These are phyloP conservation scores for Penicillium ochrochloron DNA, from an alignment of 495 filamentous ascomycete genomes.

Conservation along the genomic window DNA sequence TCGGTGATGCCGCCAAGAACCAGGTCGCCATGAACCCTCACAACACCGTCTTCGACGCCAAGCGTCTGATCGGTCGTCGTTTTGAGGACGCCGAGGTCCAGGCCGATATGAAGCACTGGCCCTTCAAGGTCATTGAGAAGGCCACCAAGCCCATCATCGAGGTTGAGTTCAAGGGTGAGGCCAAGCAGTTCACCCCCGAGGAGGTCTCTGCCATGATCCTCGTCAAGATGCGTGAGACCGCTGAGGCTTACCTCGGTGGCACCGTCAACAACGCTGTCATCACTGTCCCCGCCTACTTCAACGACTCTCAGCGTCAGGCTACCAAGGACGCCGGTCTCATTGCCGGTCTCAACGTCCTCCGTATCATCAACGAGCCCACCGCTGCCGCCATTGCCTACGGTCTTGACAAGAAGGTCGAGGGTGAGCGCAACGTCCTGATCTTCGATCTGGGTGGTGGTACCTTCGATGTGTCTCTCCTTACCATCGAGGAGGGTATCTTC, in stretches of 20 bases:
- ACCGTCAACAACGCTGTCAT: constrained; percentile 98
- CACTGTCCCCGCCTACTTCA: constrained; percentile 99
- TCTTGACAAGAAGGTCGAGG: constrained; percentile 93
- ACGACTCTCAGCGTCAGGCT: constrained; percentile 98
- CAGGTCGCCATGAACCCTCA: constrained; percentile 98
- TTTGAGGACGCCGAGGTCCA: constrained; percentile 95
- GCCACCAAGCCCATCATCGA: constrained; percentile 88
- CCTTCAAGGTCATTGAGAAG: constrained; percentile 95
- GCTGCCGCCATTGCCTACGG: constrained; percentile 76
- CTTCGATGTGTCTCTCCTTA: constrained; percentile 98
- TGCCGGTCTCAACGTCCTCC: constrained; percentile 94
- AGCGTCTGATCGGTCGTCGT: constrained; percentile 95
- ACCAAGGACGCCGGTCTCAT: constrained; percentile 99
- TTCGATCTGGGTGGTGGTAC: constrained; percentile 99
- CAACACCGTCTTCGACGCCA: constrained; percentile 99
- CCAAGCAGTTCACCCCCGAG: constrained; percentile 94
- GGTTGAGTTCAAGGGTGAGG: constrained; percentile 94
- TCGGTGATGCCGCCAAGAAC: constrained; percentile 99
- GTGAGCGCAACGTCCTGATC: constrained; percentile 98
- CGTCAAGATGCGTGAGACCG: constrained; percentile 97
- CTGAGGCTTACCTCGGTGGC: constrained; percentile 93
- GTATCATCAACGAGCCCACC: constrained; percentile 99
- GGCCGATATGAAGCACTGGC: constrained; percentile 97
- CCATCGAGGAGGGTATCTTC: constrained; percentile 99
- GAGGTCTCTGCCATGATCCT: constrained; percentile 98